These are phyloP conservation scores for Neurospora sp. DNA, from an alignment of 495 filamentous ascomycete genomes.

Conservation along the genomic window DNA sequence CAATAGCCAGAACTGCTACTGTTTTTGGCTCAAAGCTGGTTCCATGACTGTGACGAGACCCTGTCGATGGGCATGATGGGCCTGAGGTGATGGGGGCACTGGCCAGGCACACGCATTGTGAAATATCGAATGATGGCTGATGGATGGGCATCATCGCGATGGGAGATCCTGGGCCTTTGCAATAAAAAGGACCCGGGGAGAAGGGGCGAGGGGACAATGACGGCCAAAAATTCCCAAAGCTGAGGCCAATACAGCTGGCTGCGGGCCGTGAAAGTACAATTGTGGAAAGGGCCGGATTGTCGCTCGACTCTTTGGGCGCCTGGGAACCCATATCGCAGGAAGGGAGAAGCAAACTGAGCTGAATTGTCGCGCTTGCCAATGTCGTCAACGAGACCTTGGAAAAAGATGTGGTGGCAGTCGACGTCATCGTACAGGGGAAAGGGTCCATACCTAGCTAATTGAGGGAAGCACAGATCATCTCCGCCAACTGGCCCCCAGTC, in stretches of 20 bases:
- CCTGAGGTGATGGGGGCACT: not conserved
- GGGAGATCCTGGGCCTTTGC: not conserved
- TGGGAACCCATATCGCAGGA: not conserved
- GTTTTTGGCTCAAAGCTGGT: not conserved
- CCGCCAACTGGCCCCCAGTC: not conserved
- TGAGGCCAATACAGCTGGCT: not conserved
- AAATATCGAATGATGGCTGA: not conserved
- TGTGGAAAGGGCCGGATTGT: not conserved
- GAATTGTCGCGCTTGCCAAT: not conserved
- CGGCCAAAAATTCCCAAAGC: not conserved
- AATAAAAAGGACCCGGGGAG: not conserved
- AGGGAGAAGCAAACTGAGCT: not conserved
- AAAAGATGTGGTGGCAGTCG: not conserved
- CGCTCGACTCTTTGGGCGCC: not conserved
- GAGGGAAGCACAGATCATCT: not conserved
- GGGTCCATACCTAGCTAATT: not conserved
- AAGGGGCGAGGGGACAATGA: not conserved
- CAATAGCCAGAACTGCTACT: not conserved
- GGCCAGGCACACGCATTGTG: not conserved
- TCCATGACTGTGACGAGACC: not conserved
- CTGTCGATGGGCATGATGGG: not conserved
- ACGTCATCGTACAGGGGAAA: not conserved
- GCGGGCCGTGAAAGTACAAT: not conserved
- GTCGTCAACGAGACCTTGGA: not conserved
- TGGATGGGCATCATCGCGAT: not conserved